These are phyloP conservation scores for Dryadomyces quercus-mongolicae DNA, from an alignment of 2,329 filamentous ascomycete species.

Conservation along the genomic window DNA sequence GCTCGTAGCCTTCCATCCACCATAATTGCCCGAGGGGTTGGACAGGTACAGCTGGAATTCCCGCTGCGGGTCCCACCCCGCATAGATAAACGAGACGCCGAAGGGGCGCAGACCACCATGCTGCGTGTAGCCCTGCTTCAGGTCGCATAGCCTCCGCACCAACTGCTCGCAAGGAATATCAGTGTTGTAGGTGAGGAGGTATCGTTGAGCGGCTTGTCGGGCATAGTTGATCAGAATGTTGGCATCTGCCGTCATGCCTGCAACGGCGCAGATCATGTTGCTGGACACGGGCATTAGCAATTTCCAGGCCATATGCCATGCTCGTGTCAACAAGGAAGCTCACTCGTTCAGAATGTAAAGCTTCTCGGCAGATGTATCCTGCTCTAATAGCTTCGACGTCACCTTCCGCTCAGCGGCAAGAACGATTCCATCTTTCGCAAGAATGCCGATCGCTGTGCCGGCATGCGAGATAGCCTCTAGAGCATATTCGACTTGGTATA, in stretches of 20 bases:
- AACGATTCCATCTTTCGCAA: constrained; percentile 97
- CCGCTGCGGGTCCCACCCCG: constrained; percentile 88
- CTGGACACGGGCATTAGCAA: constrained; percentile 29
- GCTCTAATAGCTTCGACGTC: constrained; percentile 96
- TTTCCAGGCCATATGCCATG: neutral
- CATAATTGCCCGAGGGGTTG: constrained; percentile 97
- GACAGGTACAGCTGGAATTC: constrained; percentile 99
- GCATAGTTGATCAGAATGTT: constrained; percentile 99
- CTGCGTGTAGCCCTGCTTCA: constrained; percentile 99
- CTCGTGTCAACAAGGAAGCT: constrained; percentile 18
- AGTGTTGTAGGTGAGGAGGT: constrained; percentile 99
- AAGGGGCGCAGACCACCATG: constrained; percentile 97
- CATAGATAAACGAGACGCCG: constrained; percentile 98
- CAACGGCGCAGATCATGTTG: constrained; percentile 99
- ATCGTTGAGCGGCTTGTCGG: constrained; percentile 89
- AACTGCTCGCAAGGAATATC: constrained; percentile 99
- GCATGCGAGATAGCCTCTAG: constrained; percentile 98
- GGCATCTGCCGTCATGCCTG: constrained; percentile 97
- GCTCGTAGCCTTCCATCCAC: constrained; percentile 97
- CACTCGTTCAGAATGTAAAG: constrained; percentile 99
- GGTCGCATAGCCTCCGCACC: constrained; percentile 87
- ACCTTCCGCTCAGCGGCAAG: constrained; percentile 97
- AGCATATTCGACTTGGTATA: constrained; percentile 99
- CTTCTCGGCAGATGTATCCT: constrained; percentile 99
- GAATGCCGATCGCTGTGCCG: constrained; percentile 89